Evolutionary conservation across 2,329 filamentous ascomycete species (phyloP), one percentile per base, ranked within the genome.

Genomic region (Cladosporium sp.): DNA sequence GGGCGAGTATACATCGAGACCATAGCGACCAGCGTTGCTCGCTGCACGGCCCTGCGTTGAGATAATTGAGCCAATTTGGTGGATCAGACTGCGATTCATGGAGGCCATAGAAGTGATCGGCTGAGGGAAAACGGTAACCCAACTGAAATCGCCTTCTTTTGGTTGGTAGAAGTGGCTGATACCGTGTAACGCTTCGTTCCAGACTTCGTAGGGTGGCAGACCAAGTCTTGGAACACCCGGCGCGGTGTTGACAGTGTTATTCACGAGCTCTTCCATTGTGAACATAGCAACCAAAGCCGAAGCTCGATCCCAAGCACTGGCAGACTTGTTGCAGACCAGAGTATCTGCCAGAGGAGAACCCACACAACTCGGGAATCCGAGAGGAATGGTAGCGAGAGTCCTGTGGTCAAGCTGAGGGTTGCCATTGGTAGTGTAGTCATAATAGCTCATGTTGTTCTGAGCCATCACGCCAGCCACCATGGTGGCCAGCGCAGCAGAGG

Each of bases 61-160:
- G 17, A 84, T 77, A 4, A 83, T 76, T 1, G 69, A 74, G 2
- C 78, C 85, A 3, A 88, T 80, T 5, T 77, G 72, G 17, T 78
- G 68, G 63, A 88, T 81, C 38, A 88, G 70, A 0, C 77, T 78
- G 61, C 86, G 82, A 61, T 88, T 84, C 62, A 88, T 84, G 0
- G 84, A 79, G 0, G 85, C 83, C 40, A 80, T 80, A 60, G 84
- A 79, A 1, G 80, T 58, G 71, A 88, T 85, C 0, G 85, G 84
- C 66, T 82, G 80, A 0, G 86, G 84, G 66, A 88, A 88, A 0
- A 82, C 84, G 0, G 85, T 88, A 0, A 84, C 82, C 65, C 80
- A 82, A 61, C 75, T 81, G 67, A 78, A 88, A 7, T 42, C 38
- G 17, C 47, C 55, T 8, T 72, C 73, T 3, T 70, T 69, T 6